phyloP scores from a whole-genome alignment of 129 eudicot genomes.

The Centella asiatica region DNA sequence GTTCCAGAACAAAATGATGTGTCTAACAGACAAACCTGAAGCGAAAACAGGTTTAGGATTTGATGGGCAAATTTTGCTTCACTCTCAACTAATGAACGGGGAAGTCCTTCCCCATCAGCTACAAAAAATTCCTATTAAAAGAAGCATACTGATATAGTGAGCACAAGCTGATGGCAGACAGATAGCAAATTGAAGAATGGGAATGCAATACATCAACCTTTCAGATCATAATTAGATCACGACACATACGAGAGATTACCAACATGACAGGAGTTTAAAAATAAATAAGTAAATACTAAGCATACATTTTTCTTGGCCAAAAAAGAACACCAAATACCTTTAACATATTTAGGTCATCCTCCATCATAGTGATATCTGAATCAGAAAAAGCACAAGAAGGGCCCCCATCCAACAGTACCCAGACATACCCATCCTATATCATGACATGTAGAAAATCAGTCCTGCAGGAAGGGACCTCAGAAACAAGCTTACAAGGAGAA shows the following conservation, averaged over 20 bases:
- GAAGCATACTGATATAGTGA: constrained; percentile 9
- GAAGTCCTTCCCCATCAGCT: constrained; percentile 99
- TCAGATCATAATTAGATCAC: not conserved
- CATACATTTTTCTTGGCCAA: not conserved
- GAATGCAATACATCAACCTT: not conserved
- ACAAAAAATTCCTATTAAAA: constrained; percentile 76
- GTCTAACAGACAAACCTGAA: constrained; percentile 54
- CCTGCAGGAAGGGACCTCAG: not conserved
- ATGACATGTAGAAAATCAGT: constrained; percentile 11
- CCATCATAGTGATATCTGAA: constrained; percentile 64
- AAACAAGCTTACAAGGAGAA: not conserved
- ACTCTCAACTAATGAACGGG: constrained; percentile 80
- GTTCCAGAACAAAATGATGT: not conserved
- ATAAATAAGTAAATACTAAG: not conserved
- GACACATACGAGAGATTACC: not conserved
- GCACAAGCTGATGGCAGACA: not conserved
- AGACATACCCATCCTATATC: constrained; percentile 75
- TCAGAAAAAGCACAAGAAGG: constrained; percentile 90
- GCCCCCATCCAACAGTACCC: constrained; percentile 96
- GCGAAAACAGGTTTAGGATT: constrained; percentile 61
- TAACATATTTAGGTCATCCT: constrained; percentile 69
- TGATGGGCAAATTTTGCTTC: constrained; percentile 82
- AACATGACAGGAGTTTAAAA: not conserved
- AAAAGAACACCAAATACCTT: constrained; percentile 47
- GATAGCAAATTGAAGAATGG: not conserved